Conservation (phyloP, 352 stramenopile species). For the Globisporangium takayamanum region DNA sequence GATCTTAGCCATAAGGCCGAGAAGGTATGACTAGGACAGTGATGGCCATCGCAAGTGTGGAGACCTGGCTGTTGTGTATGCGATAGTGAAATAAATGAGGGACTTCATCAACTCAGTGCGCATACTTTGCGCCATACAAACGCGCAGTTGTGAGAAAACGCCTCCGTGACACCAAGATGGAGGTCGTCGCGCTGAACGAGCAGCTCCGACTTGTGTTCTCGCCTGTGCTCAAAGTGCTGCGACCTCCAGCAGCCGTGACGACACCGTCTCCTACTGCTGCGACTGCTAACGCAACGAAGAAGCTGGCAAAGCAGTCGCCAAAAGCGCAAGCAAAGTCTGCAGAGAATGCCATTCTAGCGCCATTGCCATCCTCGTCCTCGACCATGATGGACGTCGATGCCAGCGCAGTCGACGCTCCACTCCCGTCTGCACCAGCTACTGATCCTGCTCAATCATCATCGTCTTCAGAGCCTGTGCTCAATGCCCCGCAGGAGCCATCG, state of each 20-base stretch:
- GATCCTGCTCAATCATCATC: no score
- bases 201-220: slow-evolving; percentile 56
- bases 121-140: no score
- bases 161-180: slow-evolving; percentile 29
- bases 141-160: no score
- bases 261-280: neutral
- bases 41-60: neutral
- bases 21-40: neutral
- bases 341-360: neutral
- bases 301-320: no score
- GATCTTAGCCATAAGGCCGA: no score
- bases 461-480: neutral
- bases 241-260: slow-evolving; percentile 6
- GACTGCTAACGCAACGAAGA: no score
- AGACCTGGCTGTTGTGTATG: neutral
- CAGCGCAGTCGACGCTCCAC: neutral
- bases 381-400: neutral
- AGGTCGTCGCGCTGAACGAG: slow-evolving; percentile 60
- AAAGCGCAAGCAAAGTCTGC: neutral
- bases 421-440: no score
- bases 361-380: neutral
- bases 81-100: neutral
- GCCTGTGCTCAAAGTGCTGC: slow-evolving; percentile 47
- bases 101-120: no score
- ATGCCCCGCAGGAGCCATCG: neutral